Base-by-base conservation (phyloP, 805 yeast genomes). In the Teunomyces gatunensis region DNA sequence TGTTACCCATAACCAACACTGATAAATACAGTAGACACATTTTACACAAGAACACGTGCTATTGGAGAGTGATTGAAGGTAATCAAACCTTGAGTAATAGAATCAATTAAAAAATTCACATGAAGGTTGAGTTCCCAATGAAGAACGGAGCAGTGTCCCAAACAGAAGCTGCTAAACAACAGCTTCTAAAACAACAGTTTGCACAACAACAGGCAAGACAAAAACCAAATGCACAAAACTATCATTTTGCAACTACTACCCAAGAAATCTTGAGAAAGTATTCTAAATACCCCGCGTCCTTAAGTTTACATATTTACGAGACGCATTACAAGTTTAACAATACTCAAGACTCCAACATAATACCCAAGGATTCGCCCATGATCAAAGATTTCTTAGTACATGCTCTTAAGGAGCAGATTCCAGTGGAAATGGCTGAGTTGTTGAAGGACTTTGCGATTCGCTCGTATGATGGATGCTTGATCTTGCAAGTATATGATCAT, bases 301-400 rank as follows among this genome's bases (percentile, higher is more conserved):
- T 92, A 49, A 96, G 84, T 54, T 84, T 92, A 58, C 97, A 92
- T 59, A 89, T 92, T 20, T 91, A 88, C 66, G 94, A 89, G 57
- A 89, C 89, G 47, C 96, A 91, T 67, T 92, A 84, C 64, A 79
- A 96, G 51, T 91, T 92, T 70, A 95, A 96, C 52, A 88, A 87
- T 54, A 92, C 87, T 44, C 78, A 77, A 59, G 97, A 91, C 56
- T 89, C 95, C 6, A 79, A 87, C 42, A 63, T 66, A 5, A 86
- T 94, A 35, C 90, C 96, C 5, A 86, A 86, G 59, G 79, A 79
- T 57, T 87, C 88, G 50, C 85, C 89, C 12, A 79, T 87, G 61
- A 80, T 89, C 43, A 86, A 84, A 61, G 87, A 84, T 52, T 94
- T 94, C 57, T 69, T 92, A 50, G 83, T 84, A 53, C 87, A 83